These are phyloP conservation scores for Nannochloropsis salina DNA, from an alignment of 108 stramenopile species.

Conservation along the genomic window DNA sequence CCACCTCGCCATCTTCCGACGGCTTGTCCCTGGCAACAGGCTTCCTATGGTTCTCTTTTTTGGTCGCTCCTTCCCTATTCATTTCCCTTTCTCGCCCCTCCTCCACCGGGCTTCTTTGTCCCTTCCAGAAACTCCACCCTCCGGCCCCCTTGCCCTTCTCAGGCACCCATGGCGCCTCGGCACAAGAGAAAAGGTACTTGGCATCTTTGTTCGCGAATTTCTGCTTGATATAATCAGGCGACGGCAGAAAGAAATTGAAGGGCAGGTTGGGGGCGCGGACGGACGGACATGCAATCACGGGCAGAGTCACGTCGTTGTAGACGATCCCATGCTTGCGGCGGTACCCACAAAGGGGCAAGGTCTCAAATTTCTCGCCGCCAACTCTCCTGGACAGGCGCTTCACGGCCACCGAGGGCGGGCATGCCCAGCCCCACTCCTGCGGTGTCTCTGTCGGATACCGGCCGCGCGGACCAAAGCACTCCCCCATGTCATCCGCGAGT, in stretches of 20 bases:
- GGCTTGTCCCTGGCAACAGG: no score
- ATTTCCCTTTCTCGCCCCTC: background rate
- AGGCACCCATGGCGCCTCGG: background rate
- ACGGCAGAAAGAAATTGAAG: slow-evolving; percentile 21
- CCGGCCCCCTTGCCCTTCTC: background rate
- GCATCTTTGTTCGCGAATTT: slow-evolving; percentile 29
- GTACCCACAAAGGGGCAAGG: slow-evolving; percentile 18
- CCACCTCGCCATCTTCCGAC: background rate
- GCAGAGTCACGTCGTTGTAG: slow-evolving; percentile 14
- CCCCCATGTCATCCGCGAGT: background rate
- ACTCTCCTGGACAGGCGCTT: background rate
- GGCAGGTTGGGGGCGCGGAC: background rate
- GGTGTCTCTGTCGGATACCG: background rate
- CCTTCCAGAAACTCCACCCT: background rate
- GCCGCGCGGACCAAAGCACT: slow-evolving; percentile 11
- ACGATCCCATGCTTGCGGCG: slow-evolving; percentile 9
- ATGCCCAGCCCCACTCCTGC: slow-evolving; percentile 28
- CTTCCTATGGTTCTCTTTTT: background rate
- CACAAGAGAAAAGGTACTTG: slow-evolving; percentile 24
- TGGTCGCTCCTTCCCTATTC: background rate
- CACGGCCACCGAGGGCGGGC: slow-evolving; percentile 19
- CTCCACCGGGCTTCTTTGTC: background rate
- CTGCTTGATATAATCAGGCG: slow-evolving; percentile 9
- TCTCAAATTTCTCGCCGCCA: background rate
- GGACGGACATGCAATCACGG: background rate